These are phyloP conservation scores for Penicillium hesseltinei DNA, from an alignment of 2,329 filamentous ascomycete species.

Conservation along the genomic window DNA sequence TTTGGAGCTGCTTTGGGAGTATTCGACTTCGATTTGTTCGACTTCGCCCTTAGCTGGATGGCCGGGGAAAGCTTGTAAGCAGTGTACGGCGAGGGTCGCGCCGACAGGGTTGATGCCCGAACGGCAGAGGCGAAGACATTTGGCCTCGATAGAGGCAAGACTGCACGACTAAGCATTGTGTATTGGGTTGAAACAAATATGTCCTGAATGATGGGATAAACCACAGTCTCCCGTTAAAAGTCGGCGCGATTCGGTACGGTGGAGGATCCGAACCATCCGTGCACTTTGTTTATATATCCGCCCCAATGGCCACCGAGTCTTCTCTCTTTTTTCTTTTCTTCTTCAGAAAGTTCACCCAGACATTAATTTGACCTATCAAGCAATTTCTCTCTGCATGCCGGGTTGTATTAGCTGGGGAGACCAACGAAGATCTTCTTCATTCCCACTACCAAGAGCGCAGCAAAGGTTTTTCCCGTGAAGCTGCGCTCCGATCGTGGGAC, in stretches of 20 bases:
- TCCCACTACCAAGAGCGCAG: conserved; percentile 52
- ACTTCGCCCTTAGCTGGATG: conserved; percentile 22
- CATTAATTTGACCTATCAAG: conserved; percentile 59
- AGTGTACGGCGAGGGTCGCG: conserved; percentile 36
- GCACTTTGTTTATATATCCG: conserved; percentile 21
- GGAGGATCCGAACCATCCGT: conserved; percentile 21
- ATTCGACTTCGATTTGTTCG: conserved; percentile 26
- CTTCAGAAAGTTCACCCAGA: conserved; percentile 58
- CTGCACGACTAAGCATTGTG: conserved; percentile 47
- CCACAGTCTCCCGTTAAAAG: conserved; percentile 29
- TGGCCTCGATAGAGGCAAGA: conserved; percentile 46
- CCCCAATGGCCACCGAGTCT: conserved; percentile 16
- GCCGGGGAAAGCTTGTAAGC: conserved; percentile 38
- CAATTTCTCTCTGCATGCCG: conserved; percentile 50
- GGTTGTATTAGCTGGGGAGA: conserved; percentile 60
- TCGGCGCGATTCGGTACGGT: conserved; percentile 28
- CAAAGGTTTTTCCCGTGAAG: conserved; percentile 45
- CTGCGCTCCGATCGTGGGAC: conserved; percentile 51
- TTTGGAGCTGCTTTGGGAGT: conserved; percentile 24
- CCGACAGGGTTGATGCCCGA: conserved; percentile 34
- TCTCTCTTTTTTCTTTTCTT: conserved; percentile 41
- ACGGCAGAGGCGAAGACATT: conserved; percentile 38
- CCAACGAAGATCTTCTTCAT: conserved; percentile 37
- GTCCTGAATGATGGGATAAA: conserved; percentile 11
- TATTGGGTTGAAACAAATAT: conserved; percentile 6